Evolutionary conservation across 2,329 filamentous ascomycete genomes (phyloP).

Genomic region (Calonectria hawksworthii): DNA sequence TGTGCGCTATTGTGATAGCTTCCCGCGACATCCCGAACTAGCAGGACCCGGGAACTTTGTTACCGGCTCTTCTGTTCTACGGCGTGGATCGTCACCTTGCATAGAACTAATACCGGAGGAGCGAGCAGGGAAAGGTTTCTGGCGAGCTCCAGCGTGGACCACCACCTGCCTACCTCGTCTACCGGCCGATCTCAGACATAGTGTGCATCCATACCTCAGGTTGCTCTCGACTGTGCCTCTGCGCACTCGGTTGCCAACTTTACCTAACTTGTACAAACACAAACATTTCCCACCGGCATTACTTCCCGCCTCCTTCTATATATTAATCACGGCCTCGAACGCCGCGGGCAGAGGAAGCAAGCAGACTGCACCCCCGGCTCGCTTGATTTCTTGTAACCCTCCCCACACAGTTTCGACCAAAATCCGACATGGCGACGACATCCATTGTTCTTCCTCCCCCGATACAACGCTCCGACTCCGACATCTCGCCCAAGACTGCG

Average conservation of each 20-base stretch:
- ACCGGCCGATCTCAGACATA: conserved; percentile 15
- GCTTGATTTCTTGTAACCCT: conserved; percentile 15
- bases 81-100: conserved; percentile 24
- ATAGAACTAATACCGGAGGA: conserved; percentile 6
- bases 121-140: conserved; percentile 1
- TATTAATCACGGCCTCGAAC: background rate
- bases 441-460: conserved; percentile 41
- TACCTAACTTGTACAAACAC: conserved; percentile 22
- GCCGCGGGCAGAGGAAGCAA: conserved; percentile 22
- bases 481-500: conserved; percentile 59
- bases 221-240: conserved; percentile 2
- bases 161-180: conserved; percentile 8
- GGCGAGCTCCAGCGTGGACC: background rate
- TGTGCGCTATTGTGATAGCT: conserved; percentile 23
- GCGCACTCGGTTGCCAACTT: conserved; percentile 13
- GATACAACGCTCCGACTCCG: conserved; percentile 55
- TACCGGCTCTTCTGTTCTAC: conserved; percentile 15
- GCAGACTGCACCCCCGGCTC: conserved; percentile 8
- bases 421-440: conserved; percentile 38
- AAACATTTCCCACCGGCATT: conserved; percentile 12
- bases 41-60: conserved; percentile 9
- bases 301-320: background rate
- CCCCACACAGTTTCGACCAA: background rate
- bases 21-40: background rate
- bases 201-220: conserved; percentile 1